These are phyloP conservation scores for Wickerhamiella azymoides DNA, from an alignment of 805 yeast species.

Conservation along the genomic window DNA sequence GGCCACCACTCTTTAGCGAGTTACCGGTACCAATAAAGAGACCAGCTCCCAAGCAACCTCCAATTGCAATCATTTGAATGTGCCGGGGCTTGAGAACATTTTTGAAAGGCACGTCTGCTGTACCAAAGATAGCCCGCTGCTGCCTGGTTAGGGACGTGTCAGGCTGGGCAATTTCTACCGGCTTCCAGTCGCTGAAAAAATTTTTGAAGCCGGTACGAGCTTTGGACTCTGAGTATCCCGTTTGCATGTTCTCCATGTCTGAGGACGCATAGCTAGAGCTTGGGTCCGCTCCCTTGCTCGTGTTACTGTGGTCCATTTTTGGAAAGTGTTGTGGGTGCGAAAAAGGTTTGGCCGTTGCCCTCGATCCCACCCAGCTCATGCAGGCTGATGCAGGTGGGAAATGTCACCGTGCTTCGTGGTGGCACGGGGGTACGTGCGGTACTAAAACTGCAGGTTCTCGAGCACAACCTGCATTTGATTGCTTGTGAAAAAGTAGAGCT, in stretches of 20 bases:
- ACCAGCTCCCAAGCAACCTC: conserved; percentile 68
- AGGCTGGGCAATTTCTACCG: conserved; percentile 30
- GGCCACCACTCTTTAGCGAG: conserved; percentile 43
- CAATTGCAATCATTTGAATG: conserved; percentile 59
- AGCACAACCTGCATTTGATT: too few relatives aligned
- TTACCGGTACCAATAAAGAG: conserved; percentile 55
- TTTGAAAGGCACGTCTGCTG: conserved; percentile 35
- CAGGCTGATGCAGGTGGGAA: too few relatives aligned
- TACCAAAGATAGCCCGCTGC: conserved; percentile 28
- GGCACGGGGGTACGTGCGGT: too few relatives aligned
- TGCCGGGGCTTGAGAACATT: conserved; percentile 41
- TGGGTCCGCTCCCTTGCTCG: not conserved
- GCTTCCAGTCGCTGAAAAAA: conserved; percentile 30
- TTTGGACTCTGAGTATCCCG: not conserved
- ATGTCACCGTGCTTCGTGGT: too few relatives aligned
- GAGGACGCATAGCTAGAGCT: not conserved
- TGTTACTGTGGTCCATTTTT: too few relatives aligned
- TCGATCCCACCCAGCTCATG: too few relatives aligned
- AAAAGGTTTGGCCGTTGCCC: too few relatives aligned
- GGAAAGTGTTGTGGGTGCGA: too few relatives aligned
- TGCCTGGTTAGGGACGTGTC: conserved; percentile 22
- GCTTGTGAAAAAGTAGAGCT: too few relatives aligned
- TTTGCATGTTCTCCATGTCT: not conserved
- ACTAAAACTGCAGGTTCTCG: too few relatives aligned
- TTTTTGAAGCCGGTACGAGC: not conserved